Evolutionary conservation across 768 basidiomycete species (phyloP), one percentile per base, ranked within the genome.

Genomic region (Lentinula sp.): DNA sequence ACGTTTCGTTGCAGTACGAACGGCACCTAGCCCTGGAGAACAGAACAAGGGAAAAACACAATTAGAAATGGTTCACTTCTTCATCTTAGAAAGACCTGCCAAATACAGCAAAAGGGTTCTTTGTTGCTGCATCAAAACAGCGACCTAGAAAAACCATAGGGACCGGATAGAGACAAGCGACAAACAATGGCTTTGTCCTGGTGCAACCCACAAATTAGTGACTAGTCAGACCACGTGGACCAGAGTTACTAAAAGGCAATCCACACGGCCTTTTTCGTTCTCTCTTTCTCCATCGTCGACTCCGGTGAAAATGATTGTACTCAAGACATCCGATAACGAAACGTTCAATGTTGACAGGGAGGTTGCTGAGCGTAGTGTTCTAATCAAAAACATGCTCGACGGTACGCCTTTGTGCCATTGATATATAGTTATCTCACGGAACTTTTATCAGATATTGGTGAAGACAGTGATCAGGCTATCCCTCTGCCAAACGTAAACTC

Each of bases 351-450:
- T 95, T 65, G 95, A 98, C 72, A 92, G 88, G 75, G 91, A 95
- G 60, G 92, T 99, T 60, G 93, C 93, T 60, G 92, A 95, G 78
- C 91, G 97, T 73, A 90, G 87, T 64, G 94, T 96, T 9, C 85
- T 99, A 68, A 97, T 99, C 76, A 97, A 96, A 83, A 96, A 97
- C 81, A 98, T 99, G 97, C 90, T 98, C 57, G 97, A 98, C 77
- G 97, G 97, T 93, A 61, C 68, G 6, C 42, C 61, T 61, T 57
- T 41, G 54, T 60, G 55, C 56, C 63, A 43, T 20, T 50, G 48
- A 39, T 41, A 56, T 33, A 28, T n/a, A 46, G 32, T 48, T 43
- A 43, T 64, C 20, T 52, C 53, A 61, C 58, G 36, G 57, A 64
- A 61, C 63, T 52, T 55, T 37, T 57, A 16, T 45, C 43, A 97